Percentiles rank a stretch among this genome's conserved stretches.
phyloP scores from a whole-genome alignment of 768 basidiomycete genomes.

The Lactarius psammicola region DNA sequence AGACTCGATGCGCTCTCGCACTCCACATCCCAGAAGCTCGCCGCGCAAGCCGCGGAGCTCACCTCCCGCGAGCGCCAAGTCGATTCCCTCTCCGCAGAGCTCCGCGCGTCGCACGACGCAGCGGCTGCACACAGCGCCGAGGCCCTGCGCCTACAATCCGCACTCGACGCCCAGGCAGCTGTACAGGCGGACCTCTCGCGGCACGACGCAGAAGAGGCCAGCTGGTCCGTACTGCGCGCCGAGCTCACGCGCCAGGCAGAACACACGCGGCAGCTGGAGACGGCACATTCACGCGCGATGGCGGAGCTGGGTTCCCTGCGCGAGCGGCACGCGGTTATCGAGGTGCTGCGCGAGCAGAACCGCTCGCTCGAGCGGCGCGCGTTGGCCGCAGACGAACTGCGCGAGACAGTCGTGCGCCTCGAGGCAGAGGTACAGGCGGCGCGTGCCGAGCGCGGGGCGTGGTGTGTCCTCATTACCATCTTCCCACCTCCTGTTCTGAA shows the following conservation, averaged over 20 bases:
- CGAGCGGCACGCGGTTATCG: slow-evolving; percentile 57
- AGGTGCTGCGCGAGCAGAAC: slow-evolving; percentile 75
- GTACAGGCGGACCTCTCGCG: slow-evolving; percentile 36
- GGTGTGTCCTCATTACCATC: slow-evolving; percentile 44
- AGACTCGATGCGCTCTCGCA: slow-evolving; percentile 49
- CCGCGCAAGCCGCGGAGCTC: slow-evolving; percentile 52
- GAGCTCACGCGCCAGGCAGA: slow-evolving; percentile 66
- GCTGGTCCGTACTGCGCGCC: slow-evolving; percentile 61
- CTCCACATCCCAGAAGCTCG: slow-evolving; percentile 47
- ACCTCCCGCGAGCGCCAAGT: slow-evolving; percentile 48
- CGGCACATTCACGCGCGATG: slow-evolving; percentile 53
- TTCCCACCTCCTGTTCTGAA: neutral
- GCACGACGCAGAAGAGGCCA: slow-evolving; percentile 47
- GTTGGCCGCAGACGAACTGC: slow-evolving; percentile 48
- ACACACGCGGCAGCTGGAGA: slow-evolving; percentile 60
- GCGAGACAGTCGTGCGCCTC: slow-evolving; percentile 53
- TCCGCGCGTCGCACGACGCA: slow-evolving; percentile 41
- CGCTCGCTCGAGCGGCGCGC: slow-evolving; percentile 57
- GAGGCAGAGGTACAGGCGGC: slow-evolving; percentile 67
- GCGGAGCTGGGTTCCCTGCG: slow-evolving; percentile 54
- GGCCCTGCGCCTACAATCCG: slow-evolving; percentile 46
- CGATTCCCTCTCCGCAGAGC: slow-evolving; percentile 48
- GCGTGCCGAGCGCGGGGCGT: slow-evolving; percentile 54
- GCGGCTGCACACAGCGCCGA: slow-evolving; percentile 44
- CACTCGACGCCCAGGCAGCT: slow-evolving; percentile 46